Base-by-base conservation (phyloP, 2,329 filamentous ascomycete species). In the Cladosporium phlei region DNA sequence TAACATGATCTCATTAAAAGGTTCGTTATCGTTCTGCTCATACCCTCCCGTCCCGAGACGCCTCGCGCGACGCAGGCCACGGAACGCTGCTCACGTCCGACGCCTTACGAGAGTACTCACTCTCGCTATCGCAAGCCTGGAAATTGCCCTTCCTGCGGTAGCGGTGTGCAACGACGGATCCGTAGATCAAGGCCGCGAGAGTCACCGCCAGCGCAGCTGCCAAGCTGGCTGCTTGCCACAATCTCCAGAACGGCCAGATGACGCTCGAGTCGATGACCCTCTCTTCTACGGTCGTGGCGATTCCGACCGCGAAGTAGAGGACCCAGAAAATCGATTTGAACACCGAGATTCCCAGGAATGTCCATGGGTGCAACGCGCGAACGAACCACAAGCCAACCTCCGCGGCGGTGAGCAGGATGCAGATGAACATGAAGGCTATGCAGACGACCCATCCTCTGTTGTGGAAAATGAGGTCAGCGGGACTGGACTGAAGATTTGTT, bases 331-430 rank as follows among this genome's bases (percentile, higher is more conserved):
- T 24, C 19, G 47, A 44, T 28, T 58, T 58, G 20, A 55, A 47
- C 10, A 52, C 33, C 33, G 55, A 50, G 29, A 53, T 29, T 2
- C 27, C 27, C n/a, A 56, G 33, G 19, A 48, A 55, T 6, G 53
- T 33, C 48, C 50, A 54, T n/a, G 54, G 51, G 21, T 51, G 42
- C 4, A 58, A 51, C 5, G 48, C 46, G 22, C 49, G 46, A 21
- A 52, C 46, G 16, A 47, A 53, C 51, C 53, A 52, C 12, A 55
- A 38, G 14, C 53, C 53, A 34, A 56, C 47, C 19, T 56, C 52
- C 3, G 50, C 33, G 3, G 44, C 44, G 4, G 34, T 47, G 44
- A 47, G 14, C 6, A 47, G 34, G 14, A 47, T 47, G 44, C 44
- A 47, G 34, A 47, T 47, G 44, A 47, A 39, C 22, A 47, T 22